A percentile compares a stretch with the other conserved stretches of the same genome.
phyloP scores from a whole-genome alignment of 371 early-diverging fungal species.

The Mucor plumbeus region DNA sequence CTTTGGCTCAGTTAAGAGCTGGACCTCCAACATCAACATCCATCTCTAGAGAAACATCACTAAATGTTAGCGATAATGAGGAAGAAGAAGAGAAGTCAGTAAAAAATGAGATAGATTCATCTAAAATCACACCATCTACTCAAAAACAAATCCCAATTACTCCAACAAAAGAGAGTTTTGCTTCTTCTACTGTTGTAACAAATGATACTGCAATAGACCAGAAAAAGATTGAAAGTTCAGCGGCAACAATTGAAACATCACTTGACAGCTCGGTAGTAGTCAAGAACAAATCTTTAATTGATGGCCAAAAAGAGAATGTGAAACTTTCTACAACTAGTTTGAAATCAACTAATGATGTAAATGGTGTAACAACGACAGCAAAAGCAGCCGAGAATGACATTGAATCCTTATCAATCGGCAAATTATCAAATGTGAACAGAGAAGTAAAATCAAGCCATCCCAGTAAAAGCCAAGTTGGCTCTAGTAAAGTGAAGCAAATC shows the following conservation, averaged over 20 bases:
- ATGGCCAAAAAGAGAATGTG: background rate
- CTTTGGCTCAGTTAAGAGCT: constrained; percentile 18
- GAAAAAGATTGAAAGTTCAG: background rate
- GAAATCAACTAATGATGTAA: background rate
- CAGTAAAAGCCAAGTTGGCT: background rate
- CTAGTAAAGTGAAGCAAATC: constrained; percentile 27
- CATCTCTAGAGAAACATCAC: background rate
- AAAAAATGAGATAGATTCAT: background rate
- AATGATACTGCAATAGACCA: background rate
- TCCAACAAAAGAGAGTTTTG: background rate
- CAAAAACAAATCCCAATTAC: background rate
- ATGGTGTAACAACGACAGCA: background rate
- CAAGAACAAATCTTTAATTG: background rate
- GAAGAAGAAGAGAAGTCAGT: constrained; percentile 10
- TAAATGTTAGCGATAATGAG: constrained; percentile 15
- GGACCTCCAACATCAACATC: constrained; percentile 5
- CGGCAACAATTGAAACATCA: background rate
- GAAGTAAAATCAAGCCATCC: background rate
- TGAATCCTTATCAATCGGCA: constrained; percentile 5
- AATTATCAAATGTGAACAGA: background rate
- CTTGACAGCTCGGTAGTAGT: background rate
- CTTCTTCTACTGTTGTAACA: no score
- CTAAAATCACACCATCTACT: background rate
- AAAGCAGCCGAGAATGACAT: background rate
- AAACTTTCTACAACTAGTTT: background rate